Evolutionary conservation across 2,329 filamentous ascomycete genomes (phyloP).

Genomic region (Daldinia sp.): DNA sequence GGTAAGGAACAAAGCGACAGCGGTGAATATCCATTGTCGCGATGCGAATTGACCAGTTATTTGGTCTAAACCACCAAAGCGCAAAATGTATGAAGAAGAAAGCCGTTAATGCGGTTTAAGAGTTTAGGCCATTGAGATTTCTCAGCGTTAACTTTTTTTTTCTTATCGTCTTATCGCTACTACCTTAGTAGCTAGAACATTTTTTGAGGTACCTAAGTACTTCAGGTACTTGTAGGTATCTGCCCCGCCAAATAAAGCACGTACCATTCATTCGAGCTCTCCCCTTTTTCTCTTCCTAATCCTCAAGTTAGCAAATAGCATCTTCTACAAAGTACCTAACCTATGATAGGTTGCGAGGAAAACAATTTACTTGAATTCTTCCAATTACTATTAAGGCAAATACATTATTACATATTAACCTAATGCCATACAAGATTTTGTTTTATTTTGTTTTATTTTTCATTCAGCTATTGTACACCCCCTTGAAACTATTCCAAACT

Average conservation of each 20-base stretch:
- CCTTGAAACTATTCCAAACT: too few species aligned
- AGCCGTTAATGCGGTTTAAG: conserved; percentile 2
- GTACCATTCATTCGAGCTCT: background rate
- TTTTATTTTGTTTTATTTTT: background rate
- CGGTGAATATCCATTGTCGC: conserved; percentile 91
- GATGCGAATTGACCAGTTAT: background rate
- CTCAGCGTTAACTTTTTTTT: conserved; percentile 8
- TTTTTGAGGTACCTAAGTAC: background rate
- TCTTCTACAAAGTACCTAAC: background rate
- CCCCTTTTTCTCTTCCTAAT: background rate
- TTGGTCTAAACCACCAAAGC: conserved; percentile 6
- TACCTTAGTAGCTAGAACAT: background rate
- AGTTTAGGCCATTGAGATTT: conserved; percentile 5
- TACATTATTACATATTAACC: background rate
- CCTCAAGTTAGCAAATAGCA: too few species aligned
- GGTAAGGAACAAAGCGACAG: conserved; percentile 94
- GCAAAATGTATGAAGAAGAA: background rate
- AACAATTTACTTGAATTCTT: background rate
- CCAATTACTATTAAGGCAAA: background rate
- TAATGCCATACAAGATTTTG: background rate
- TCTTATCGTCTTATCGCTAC: conserved; percentile 8
- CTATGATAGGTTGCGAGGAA: background rate
- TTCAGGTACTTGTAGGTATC: background rate
- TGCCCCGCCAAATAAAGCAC: background rate
- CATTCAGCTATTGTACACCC: background rate